phyloP scores from a whole-genome alignment of 441 rosid genomes.

The Metrosideros polymorpha region DNA sequence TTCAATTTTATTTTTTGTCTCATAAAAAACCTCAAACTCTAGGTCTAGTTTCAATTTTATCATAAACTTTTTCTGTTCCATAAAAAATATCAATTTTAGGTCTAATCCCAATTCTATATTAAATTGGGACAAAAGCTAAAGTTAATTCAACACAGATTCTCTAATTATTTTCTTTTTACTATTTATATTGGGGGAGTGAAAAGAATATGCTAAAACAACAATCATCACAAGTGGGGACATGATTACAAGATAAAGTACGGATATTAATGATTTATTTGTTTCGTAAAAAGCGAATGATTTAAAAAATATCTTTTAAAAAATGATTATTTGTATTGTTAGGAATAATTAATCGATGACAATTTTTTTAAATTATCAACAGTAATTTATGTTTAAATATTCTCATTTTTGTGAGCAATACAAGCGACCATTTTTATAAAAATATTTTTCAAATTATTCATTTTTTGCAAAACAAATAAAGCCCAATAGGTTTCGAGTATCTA shows the following conservation, averaged over 20 bases:
- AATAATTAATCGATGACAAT: not conserved
- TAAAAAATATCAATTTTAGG: too few species aligned
- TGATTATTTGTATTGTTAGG: not conserved
- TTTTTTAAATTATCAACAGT: accelerated
- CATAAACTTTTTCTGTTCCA: too few species aligned
- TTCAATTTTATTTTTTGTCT: too few species aligned
- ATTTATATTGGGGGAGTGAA: not conserved
- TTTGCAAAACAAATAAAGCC: accelerated
- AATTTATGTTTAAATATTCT: not conserved
- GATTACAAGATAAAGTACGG: not conserved
- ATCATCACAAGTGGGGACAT: not conserved
- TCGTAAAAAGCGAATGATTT: not conserved
- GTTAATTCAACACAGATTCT: not conserved
- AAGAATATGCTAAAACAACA: not conserved
- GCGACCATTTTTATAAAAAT: not conserved
- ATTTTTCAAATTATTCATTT: not conserved
- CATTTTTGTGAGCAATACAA: accelerated
- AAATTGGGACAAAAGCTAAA: too few species aligned
- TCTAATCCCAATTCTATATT: too few species aligned
- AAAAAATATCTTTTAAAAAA: accelerated
- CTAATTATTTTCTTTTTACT: not conserved
- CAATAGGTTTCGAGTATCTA: not conserved
- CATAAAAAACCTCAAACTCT: too few species aligned
- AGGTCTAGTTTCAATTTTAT: too few species aligned
- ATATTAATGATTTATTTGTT: not conserved